Evolutionary conservation across 2,329 filamentous ascomycete genomes (phyloP), one percentile per base, ranked within the genome.

Genomic region (Scedosporium apiospermum): DNA sequence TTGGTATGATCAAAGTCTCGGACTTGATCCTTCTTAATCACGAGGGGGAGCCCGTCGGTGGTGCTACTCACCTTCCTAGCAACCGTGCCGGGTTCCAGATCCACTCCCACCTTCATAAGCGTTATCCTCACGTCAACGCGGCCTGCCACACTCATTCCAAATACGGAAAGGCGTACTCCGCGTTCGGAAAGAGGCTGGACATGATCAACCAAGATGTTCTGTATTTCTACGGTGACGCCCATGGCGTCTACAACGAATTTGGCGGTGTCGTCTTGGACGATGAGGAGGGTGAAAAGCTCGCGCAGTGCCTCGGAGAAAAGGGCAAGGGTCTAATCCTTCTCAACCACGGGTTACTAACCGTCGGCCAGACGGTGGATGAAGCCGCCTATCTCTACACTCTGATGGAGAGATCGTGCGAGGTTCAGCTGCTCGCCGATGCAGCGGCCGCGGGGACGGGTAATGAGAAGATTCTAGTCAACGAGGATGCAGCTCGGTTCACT

Each of bases 31-130:
- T 87, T 53, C 79, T 90, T 2, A 82, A 89, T 65, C 72, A 75
- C 59, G 66, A 73, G 1, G 88, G 87, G 4, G 80, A 83, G 34
- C 79, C 85, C 3, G 79, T 88, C 2, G 86, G 84, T 18, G 86
- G 86, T 9, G 70, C 68, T 0, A 86, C 87, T 66, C 75, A 80
- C 30, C 53, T 58, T 3, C 82, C 85, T 1, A 82, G 85, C 10
- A 90, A 89, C 69, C 82, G 83, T 2, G 87, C 87, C 0, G 87
- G 87, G 1, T 89, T 89, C 70, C 73, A 88, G 64, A 90, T 90
- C 63, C 88, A 90, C 71, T 80, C 78, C 9, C 85, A 85, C 3
- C 76, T 90, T 14, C 82, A 88, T 72, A 84, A 83, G 71, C 82
- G 82, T 1, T 74, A 87, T 38, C 83, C 83, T 1, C 81, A 88